Evolutionary conservation across 495 filamentous ascomycete genomes (phyloP).

Genomic region (Astrothelium macrocarpum): DNA sequence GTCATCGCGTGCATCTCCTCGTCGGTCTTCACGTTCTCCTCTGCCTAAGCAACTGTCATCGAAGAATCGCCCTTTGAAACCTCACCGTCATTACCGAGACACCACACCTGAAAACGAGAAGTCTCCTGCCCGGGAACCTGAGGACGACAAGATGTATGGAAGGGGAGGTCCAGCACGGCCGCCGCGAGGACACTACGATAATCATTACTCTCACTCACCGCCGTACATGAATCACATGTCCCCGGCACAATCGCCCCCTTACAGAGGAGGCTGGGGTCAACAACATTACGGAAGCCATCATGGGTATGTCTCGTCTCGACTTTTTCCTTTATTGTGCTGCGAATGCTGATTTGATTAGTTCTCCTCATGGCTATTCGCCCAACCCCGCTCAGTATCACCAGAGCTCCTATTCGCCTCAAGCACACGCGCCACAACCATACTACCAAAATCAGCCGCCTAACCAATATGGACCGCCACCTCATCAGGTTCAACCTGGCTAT

Average conservation of each 20-base stretch:
- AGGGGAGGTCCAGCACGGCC: slow-evolving; percentile 15
- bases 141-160: slow-evolving; percentile 1
- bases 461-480: slow-evolving; percentile 47
- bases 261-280: slow-evolving; percentile 48
- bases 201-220: slow-evolving; percentile 23
- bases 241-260: slow-evolving; percentile 57
- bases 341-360: slow-evolving; percentile 24
- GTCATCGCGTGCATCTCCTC: slow-evolving; percentile 2
- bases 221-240: slow-evolving; percentile 25
- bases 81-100: not conserved
- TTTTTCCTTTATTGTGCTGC: slow-evolving; percentile 1
- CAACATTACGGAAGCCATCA: slow-evolving; percentile 50
- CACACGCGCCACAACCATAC: slow-evolving; percentile 40
- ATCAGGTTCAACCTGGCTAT: slow-evolving; percentile 41
- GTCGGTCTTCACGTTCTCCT: slow-evolving; percentile 4
- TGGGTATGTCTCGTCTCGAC: slow-evolving; percentile 40
- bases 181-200: slow-evolving; percentile 11
- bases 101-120: not conserved
- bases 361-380: slow-evolving; percentile 32
- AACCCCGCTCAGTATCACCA: slow-evolving; percentile 46
- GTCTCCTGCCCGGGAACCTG: not conserved
- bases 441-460: slow-evolving; percentile 41
- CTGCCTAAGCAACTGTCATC: not conserved
- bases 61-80: not conserved
- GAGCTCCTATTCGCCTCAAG: slow-evolving; percentile 38